Percentiles rank a stretch among this genome's conserved stretches.
These are phyloP conservation scores for Fraxinus paxiana DNA, from an alignment of 305 asterid species.

Conservation along the genomic window DNA sequence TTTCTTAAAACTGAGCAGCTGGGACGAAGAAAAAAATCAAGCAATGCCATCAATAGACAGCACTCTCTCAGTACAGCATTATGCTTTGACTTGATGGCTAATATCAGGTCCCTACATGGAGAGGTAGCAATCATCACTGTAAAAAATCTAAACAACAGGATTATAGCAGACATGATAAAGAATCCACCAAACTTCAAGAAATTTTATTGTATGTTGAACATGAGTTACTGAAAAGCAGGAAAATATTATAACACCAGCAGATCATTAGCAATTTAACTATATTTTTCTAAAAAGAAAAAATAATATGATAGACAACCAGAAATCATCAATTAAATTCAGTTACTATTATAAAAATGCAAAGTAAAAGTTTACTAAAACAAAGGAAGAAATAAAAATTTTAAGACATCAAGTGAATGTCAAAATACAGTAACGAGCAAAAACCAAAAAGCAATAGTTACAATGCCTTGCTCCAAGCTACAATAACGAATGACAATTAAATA, in stretches of 20 bases:
- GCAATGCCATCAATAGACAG: background rate
- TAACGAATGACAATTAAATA: background rate
- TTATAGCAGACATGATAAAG: background rate
- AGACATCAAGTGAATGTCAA: background rate
- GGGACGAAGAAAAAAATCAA: conserved; percentile 4
- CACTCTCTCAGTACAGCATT: conserved; percentile 1
- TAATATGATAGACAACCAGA: background rate
- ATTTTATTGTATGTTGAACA: background rate
- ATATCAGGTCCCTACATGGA: conserved; percentile 8
- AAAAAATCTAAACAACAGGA: background rate
- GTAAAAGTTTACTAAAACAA: background rate
- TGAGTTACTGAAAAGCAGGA: background rate
- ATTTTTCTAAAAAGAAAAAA: background rate
- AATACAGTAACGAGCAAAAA: background rate
- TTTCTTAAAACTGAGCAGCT: conserved; percentile 11
- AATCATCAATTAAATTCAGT: background rate
- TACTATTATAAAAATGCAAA: background rate
- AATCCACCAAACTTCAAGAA: background rate
- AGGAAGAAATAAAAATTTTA: background rate
- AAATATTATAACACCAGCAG: background rate
- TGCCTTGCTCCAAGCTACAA: background rate
- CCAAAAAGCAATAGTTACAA: background rate
- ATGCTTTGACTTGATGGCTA: conserved; percentile 23
- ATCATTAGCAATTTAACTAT: background rate
- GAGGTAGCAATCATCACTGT: background rate